phyloP scores from a whole-genome alignment of 108 stramenopile genomes.

The Asterionellopsis glacialis region DNA sequence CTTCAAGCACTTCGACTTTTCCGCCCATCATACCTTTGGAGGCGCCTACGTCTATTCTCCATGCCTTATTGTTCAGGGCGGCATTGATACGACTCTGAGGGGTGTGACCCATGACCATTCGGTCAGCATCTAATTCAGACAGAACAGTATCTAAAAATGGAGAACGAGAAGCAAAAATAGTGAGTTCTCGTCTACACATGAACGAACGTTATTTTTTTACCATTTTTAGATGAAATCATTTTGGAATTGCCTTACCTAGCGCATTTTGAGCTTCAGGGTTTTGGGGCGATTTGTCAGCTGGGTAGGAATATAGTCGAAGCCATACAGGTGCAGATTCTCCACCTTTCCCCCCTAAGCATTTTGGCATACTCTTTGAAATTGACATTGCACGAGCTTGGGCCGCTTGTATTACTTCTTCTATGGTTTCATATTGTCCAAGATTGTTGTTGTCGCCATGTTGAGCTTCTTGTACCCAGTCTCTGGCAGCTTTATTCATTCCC shows the following conservation, averaged over 20 bases:
- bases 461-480: slow-evolving; percentile 41
- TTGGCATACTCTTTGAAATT: slow-evolving; percentile 30
- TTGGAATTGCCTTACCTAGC: slow-evolving; percentile 1
- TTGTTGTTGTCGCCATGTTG: slow-evolving; percentile 25
- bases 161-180: not conserved
- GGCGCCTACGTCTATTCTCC: slow-evolving; percentile 74
- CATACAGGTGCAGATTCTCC: slow-evolving; percentile 58
- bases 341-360: slow-evolving; percentile 46
- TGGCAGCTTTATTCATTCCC: slow-evolving; percentile 49
- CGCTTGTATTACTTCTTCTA: slow-evolving; percentile 36
- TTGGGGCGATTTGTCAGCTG: slow-evolving; percentile 41
- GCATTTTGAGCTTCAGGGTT: slow-evolving; percentile 29
- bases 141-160: not conserved
- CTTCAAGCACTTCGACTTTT: slow-evolving; percentile 75
- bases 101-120: slow-evolving; percentile 85
- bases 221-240: too few relatives aligned
- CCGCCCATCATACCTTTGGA: slow-evolving; percentile 51
- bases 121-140: slow-evolving; percentile 23
- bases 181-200: too few relatives aligned
- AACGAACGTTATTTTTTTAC: too few relatives aligned
- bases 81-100: slow-evolving; percentile 67
- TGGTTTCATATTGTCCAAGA: slow-evolving; percentile 38
- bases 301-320: slow-evolving; percentile 72
- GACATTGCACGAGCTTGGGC: slow-evolving; percentile 36
- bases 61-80: slow-evolving; percentile 56